A percentile compares a stretch with the other conserved stretches of the same genome.
Conservation (phyloP, 352 stramenopile species). For the Phytophthora pini region DNA sequence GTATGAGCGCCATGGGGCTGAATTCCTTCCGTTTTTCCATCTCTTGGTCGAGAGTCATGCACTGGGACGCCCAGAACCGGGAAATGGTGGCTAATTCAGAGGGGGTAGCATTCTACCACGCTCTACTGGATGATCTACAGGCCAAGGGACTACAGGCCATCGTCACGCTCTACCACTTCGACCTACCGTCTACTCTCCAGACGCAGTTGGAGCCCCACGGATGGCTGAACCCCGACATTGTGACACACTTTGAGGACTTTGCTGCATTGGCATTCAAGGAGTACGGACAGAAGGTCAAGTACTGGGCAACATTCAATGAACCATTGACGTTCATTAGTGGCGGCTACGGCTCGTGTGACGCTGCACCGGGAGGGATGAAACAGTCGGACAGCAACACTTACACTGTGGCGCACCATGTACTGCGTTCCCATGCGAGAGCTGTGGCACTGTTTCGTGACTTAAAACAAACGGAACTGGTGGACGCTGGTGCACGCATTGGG, state of each 20-base stretch:
- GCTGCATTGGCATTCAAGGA: slow-evolving; percentile 89
- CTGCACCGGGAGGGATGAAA: slow-evolving; percentile 39
- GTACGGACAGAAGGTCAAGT: slow-evolving; percentile 92
- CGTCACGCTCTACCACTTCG: slow-evolving; percentile 96
- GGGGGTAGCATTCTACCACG: slow-evolving; percentile 63
- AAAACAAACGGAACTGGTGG: slow-evolving; percentile 43
- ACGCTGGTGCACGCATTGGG: slow-evolving; percentile 81
- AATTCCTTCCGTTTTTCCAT: slow-evolving; percentile 82
- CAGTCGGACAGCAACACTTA: slow-evolving; percentile 55
- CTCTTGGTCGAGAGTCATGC: slow-evolving; percentile 45
- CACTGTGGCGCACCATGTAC: slow-evolving; percentile 86
- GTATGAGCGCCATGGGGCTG: slow-evolving; percentile 90
- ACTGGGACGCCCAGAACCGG: slow-evolving; percentile 21
- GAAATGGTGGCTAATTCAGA: slow-evolving; percentile 31
- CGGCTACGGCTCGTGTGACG: slow-evolving; percentile 84
- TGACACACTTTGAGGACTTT: slow-evolving; percentile 88
- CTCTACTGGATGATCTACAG: slow-evolving; percentile 89
- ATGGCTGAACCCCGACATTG: slow-evolving; percentile 64
- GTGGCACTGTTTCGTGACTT: slow-evolving; percentile 89
- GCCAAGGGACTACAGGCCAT: slow-evolving; percentile 80
- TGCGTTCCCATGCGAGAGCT: slow-evolving; percentile 90
- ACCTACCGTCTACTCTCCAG: slow-evolving; percentile 91
- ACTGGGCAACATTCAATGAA: slow-evolving; percentile 97
- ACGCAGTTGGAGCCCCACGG: slow-evolving; percentile 72
- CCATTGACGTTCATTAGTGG: slow-evolving; percentile 86